Conservation (phyloP, 2,329 filamentous ascomycete species). For the Fusarium compactum region DNA sequence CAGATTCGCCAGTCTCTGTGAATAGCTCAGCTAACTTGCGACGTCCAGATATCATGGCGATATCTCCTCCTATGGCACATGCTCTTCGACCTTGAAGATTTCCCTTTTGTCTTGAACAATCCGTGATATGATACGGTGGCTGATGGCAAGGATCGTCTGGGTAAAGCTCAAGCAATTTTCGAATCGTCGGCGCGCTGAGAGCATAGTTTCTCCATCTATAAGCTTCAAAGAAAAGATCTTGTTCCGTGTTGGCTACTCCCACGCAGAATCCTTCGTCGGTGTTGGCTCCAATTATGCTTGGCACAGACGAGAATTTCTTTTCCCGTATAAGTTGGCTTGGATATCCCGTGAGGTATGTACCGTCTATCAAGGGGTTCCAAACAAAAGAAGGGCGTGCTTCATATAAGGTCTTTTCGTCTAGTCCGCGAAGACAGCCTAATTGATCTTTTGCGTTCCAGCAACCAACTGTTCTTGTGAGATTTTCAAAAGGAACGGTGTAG, state of each 20-base stretch:
- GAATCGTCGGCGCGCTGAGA: constrained; percentile 58
- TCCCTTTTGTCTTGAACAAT: constrained; percentile 30
- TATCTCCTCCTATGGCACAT: constrained; percentile 59
- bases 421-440: constrained; percentile 53
- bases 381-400: constrained; percentile 53
- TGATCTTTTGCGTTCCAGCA: constrained; percentile 53
- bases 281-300: constrained; percentile 62
- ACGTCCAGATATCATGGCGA: constrained; percentile 62
- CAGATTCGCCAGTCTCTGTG: constrained; percentile 49
- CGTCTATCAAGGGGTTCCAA: constrained; percentile 61
- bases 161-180: constrained; percentile 60
- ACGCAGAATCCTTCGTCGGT: constrained; percentile 61
- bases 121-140: constrained; percentile 52
- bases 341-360: constrained; percentile 61
- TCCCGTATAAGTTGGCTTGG: constrained; percentile 59
- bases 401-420: constrained; percentile 51
- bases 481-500: constrained; percentile 46
- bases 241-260: constrained; percentile 55
- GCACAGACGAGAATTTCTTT: constrained; percentile 59
- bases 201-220: constrained; percentile 59
- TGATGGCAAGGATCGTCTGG: constrained; percentile 61
- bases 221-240: constrained; percentile 54
- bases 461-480: constrained; percentile 43
- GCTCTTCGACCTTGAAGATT: constrained; percentile 59
- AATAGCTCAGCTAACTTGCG: constrained; percentile 60